Conservation (phyloP, 2,329 filamentous ascomycete genomes). For the Fusarium cyanostomum region DNA sequence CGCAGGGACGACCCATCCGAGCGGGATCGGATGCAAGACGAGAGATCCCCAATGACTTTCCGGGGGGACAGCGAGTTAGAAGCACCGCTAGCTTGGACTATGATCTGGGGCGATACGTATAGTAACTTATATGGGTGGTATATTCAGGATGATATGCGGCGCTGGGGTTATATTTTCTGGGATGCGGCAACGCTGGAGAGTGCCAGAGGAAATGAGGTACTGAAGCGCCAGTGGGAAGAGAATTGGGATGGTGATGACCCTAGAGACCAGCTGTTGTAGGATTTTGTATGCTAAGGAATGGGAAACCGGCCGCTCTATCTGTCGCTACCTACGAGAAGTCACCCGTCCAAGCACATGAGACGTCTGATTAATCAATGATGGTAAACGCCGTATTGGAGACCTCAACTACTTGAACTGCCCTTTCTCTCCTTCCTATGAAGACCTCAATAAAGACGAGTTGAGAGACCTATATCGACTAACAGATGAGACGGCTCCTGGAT, state of each 20-base stretch:
- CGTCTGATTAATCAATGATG: too few relatives aligned
- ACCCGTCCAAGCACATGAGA: too few relatives aligned
- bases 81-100: constrained; percentile 10
- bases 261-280: too few relatives aligned
- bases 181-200: constrained; percentile 5
- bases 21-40: background rate
- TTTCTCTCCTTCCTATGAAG: too few relatives aligned
- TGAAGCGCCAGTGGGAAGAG: background rate
- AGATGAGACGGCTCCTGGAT: too few relatives aligned
- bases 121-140: constrained; percentile 9
- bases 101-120: constrained; percentile 8
- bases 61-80: constrained; percentile 1
- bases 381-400: too few relatives aligned
- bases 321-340: too few relatives aligned
- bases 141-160: background rate
- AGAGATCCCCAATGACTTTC: background rate
- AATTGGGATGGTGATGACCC: background rate
- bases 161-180: constrained; percentile 27
- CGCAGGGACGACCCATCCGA: background rate
- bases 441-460: too few relatives aligned
- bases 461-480: too few relatives aligned
- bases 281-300: too few relatives aligned
- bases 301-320: too few relatives aligned
- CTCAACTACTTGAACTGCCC: too few relatives aligned
- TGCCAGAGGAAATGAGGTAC: background rate